These are phyloP conservation scores for Aspergillus incahuasiensis DNA, from an alignment of 495 filamentous ascomycete genomes.

Conservation along the genomic window DNA sequence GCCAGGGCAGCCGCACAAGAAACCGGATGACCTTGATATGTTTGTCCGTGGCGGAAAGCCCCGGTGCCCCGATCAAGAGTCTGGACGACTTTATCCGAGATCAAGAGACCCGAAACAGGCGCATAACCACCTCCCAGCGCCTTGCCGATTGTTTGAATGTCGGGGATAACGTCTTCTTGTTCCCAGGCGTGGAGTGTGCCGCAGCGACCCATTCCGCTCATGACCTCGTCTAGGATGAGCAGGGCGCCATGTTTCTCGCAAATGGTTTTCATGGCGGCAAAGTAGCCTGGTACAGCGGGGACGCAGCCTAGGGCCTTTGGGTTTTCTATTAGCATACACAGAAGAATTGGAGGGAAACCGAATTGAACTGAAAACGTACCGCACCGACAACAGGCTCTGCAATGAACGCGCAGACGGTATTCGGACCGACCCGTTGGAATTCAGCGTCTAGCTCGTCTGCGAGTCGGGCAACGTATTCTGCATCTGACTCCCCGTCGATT, in stretches of 20 bases:
- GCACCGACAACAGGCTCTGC: conserved; percentile 67
- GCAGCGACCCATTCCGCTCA: conserved; percentile 71
- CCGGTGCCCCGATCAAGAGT: conserved; percentile 52
- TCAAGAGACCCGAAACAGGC: conserved; percentile 57
- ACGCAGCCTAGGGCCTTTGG: conserved; percentile 54
- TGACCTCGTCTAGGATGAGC: conserved; percentile 71
- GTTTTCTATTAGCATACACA: background rate
- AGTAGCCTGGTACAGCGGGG: conserved; percentile 59
- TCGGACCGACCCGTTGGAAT: conserved; percentile 65
- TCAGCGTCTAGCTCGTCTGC: conserved; percentile 67
- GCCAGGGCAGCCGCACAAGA: conserved; percentile 53
- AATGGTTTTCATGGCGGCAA: conserved; percentile 56
- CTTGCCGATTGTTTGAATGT: background rate
- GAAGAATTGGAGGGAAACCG: background rate
- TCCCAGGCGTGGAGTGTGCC: conserved; percentile 39
- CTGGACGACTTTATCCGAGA: conserved; percentile 49
- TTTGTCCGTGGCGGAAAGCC: conserved; percentile 54
- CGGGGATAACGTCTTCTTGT: background rate
- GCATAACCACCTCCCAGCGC: conserved; percentile 38
- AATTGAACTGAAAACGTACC: conserved; percentile 23
- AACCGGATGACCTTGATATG: conserved; percentile 56
- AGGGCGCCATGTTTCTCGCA: conserved; percentile 64
- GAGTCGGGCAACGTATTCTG: conserved; percentile 53
- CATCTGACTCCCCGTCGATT: conserved; percentile 39
- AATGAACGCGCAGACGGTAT: conserved; percentile 72